Evolutionary conservation across 2,329 filamentous ascomycete genomes (phyloP).

Genomic region (Torrubiella hemipterigena): DNA sequence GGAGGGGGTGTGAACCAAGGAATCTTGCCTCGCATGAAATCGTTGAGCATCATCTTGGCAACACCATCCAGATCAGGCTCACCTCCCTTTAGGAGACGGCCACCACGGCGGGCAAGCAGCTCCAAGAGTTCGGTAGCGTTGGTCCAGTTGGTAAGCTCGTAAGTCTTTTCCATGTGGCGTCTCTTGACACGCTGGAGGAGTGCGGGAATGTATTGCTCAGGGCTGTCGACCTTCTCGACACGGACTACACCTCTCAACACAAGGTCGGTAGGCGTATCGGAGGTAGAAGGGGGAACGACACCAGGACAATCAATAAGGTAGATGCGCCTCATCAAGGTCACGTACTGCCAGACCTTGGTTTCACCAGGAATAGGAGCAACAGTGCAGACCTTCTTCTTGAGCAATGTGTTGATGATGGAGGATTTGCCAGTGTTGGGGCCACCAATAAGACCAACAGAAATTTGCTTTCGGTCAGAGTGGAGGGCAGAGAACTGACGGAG

Average conservation of each 20-base stretch:
- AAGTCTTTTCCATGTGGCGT: constrained; percentile 85
- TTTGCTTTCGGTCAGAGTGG: constrained; percentile 85
- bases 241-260: constrained; percentile 83
- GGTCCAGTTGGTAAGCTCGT: constrained; percentile 71
- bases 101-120: constrained; percentile 73
- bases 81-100: constrained; percentile 78
- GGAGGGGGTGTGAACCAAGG: constrained; percentile 91
- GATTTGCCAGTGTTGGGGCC: constrained; percentile 88
- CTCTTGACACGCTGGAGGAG: constrained; percentile 70
- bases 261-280: constrained; percentile 77
- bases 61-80: constrained; percentile 91
- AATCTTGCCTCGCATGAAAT: constrained; percentile 89
- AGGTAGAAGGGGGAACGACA: constrained; percentile 80
- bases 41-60: constrained; percentile 92
- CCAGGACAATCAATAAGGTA: constrained; percentile 90
- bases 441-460: constrained; percentile 75
- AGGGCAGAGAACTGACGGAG: constrained; percentile 86
- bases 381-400: constrained; percentile 87
- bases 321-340: constrained; percentile 88
- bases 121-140: constrained; percentile 77
- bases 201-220: constrained; percentile 86
- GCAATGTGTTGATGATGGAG: constrained; percentile 90
- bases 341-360: constrained; percentile 97
- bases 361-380: constrained; percentile 93
- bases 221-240: constrained; percentile 92